phyloP scores from a whole-genome alignment of 2,329 filamentous ascomycete genomes.

The Aspergillus jensenii region DNA sequence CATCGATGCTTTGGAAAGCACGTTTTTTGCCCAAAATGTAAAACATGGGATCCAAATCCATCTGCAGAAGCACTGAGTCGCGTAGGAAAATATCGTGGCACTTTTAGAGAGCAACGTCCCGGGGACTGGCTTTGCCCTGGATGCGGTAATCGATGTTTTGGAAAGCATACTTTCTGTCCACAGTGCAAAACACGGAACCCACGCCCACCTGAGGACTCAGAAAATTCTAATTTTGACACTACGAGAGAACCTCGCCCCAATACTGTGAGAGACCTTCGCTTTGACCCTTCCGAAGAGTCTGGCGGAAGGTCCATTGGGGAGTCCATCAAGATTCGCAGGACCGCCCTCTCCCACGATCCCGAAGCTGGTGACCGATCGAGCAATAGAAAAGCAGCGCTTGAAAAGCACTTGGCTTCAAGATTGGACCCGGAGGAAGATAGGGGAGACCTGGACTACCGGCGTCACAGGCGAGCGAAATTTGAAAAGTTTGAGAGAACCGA shows the following conservation, averaged over 20 bases:
- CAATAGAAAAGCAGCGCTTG: constrained; percentile 7
- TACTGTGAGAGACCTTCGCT: neutral
- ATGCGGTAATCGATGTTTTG: constrained; percentile 23
- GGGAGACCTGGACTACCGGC: neutral
- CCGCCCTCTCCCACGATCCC: constrained; percentile 10
- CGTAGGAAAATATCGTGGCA: neutral
- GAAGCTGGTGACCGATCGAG: neutral
- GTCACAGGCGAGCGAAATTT: neutral
- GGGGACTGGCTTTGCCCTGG: constrained; percentile 30
- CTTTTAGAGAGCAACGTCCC: neutral
- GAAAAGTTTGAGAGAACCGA: neutral
- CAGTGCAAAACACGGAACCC: constrained; percentile 24
- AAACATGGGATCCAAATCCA: neutral
- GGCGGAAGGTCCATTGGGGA: neutral
- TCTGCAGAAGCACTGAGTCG: neutral
- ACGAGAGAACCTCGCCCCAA: neutral
- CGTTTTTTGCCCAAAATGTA: neutral
- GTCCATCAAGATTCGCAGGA: constrained; percentile 21
- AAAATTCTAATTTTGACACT: neutral
- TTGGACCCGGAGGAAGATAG: constrained; percentile 4
- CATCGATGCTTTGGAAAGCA: neutral
- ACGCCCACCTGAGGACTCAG: constrained; percentile 16
- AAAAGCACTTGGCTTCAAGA: constrained; percentile 2
- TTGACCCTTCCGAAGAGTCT: neutral
- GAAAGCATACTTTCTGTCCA: constrained; percentile 24